Base-by-base conservation (phyloP, 1,284 basidiomycete genomes). In the Ganoderma leucocontextum region DNA sequence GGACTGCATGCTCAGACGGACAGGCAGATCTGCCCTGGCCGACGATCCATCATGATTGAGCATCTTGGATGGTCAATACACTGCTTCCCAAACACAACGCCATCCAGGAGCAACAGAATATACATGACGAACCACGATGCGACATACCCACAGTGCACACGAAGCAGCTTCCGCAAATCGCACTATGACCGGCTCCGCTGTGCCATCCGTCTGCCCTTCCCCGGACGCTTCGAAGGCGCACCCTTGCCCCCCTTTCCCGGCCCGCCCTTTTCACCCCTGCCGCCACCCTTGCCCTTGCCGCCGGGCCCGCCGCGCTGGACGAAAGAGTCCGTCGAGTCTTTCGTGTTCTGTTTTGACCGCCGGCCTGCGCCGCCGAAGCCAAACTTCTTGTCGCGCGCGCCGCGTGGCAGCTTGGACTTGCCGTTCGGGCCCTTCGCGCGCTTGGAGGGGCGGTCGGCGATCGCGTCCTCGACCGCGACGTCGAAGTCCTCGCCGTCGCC, bases 381-480 rank as follows among this genome's bases (percentile, higher is more conserved):
- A 77, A 89, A 96, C 80, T 96, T 96, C 73, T 87, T 80, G 78
- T 97, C 91, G 47, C 95, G 87, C 12, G 84, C 87, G 35, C 83
- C 79, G n/a, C 95, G 89, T 52, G 89, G 85, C 70, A 94, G 81
- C 74, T 81, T 80, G 36, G 77, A 70, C 75, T 76, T 77, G 44
- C 73, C 77, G 42, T 77, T 74, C 29, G 78, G 81, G 47, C 81
- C 79, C 64, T 81, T 85, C 19, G 83, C 78, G 29, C 89, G 89
- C 75, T 93, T 92, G 2, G 86, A 80, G 2, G 92, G 89, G n/a
- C 88, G 86, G 72, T 92, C 91, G 25, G 92, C 83, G 70, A 95
- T 89, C 15, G 94, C 95, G 73, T 96, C 91, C 78, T 96, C 94
- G 62, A 96, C 89, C 0, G 91, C 92, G 67, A 96, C 86, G 73